Conservation (phyloP, 441 rosid genomes). For the Iberis amara region DNA sequence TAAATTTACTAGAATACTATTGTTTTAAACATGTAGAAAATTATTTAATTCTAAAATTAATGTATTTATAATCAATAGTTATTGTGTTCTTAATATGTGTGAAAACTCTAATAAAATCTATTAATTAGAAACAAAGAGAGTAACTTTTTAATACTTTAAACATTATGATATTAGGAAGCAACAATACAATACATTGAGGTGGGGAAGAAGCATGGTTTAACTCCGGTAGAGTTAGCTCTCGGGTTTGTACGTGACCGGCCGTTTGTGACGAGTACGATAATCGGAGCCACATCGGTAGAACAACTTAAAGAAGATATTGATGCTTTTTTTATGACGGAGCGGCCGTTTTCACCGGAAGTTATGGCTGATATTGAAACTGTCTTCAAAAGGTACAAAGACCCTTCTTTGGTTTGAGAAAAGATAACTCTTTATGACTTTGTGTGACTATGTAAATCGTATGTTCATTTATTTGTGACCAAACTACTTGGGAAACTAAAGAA, state of each 20-base stretch:
- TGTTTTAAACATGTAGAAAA: too few species aligned
- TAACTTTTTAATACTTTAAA: too few species aligned
- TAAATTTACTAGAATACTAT: too few species aligned
- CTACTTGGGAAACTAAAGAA: not conserved
- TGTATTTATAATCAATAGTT: too few species aligned
- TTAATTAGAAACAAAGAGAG: too few species aligned
- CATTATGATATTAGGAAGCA: slow-evolving; percentile 46
- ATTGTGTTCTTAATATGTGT: too few species aligned
- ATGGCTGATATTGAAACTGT: slow-evolving; percentile 59
- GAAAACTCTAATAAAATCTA: too few species aligned
- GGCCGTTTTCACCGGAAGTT: slow-evolving; percentile 62
- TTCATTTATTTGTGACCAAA: not conserved
- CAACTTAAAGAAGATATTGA: slow-evolving; percentile 83
- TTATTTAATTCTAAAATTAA: too few species aligned
- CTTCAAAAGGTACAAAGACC: slow-evolving; percentile 72
- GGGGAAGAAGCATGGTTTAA: slow-evolving; percentile 67
- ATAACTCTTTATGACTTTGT: not conserved
- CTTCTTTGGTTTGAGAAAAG: slow-evolving; percentile 37
- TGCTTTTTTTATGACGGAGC: slow-evolving; percentile 54
- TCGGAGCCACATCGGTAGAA: slow-evolving; percentile 71
- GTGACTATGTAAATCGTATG: not conserved
- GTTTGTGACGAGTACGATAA: slow-evolving; percentile 75
- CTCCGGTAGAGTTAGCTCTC: slow-evolving; percentile 70
- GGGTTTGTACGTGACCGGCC: slow-evolving; percentile 76
- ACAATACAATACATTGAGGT: slow-evolving; percentile 55